A percentile compares a stretch with the other conserved stretches of the same genome.
These are phyloP conservation scores for Pseudogymnoascus sp. DNA, from an alignment of 2,329 filamentous ascomycete genomes.

Conservation along the genomic window DNA sequence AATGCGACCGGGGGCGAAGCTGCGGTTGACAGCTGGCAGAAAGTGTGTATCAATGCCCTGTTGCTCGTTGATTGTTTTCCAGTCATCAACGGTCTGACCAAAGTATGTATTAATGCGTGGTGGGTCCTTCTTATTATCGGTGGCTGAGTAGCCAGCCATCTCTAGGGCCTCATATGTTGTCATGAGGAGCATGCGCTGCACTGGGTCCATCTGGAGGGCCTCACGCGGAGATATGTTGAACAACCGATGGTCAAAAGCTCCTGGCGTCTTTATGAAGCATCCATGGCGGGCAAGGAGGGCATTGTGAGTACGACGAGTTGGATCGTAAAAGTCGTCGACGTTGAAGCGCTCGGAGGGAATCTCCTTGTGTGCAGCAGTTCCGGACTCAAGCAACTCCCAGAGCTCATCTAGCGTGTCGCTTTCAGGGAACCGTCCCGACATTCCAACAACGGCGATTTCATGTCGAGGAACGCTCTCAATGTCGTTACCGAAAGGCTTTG, in stretches of 20 bases:
- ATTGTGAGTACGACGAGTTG: slow-evolving; percentile 62
- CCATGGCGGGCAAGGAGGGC: slow-evolving; percentile 66
- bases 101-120: slow-evolving; percentile 11
- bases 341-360: slow-evolving; percentile 61
- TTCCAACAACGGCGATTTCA: slow-evolving; percentile 30
- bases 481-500: background rate
- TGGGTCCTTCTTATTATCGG: slow-evolving; percentile 71
- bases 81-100: slow-evolving; percentile 13
- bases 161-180: slow-evolving; percentile 73
- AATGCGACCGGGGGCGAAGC: slow-evolving; percentile 49
- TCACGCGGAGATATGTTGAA: slow-evolving; percentile 80
- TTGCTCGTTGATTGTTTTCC: slow-evolving; percentile 11
- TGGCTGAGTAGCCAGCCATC: slow-evolving; percentile 69
- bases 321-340: slow-evolving; percentile 59
- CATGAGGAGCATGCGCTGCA: slow-evolving; percentile 64
- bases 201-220: slow-evolving; percentile 69
- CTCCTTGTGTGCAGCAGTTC: slow-evolving; percentile 58
- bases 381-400: slow-evolving; percentile 49
- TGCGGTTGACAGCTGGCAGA: slow-evolving; percentile 38
- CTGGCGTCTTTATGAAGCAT: slow-evolving; percentile 62
- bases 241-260: slow-evolving; percentile 67
- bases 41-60: slow-evolving; percentile 31
- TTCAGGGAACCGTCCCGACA: slow-evolving; percentile 29
- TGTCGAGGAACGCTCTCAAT: background rate
- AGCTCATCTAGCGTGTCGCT: slow-evolving; percentile 27